Base-by-base conservation (phyloP, 768 basidiomycete genomes). In the Termitomyces titanicus region DNA sequence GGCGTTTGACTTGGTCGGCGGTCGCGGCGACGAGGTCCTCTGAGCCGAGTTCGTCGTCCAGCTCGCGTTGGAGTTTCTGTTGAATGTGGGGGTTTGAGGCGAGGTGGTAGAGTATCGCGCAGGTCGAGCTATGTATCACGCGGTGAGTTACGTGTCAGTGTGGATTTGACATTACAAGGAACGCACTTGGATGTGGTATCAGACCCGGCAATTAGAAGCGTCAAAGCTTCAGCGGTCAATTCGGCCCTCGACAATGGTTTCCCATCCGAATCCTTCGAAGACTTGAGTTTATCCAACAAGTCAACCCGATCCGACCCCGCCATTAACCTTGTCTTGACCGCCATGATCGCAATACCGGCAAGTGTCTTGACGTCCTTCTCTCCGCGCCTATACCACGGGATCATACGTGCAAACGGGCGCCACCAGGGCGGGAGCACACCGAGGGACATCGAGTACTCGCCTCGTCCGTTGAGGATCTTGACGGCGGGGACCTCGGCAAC, bases 181-280 rank as follows among this genome's bases (percentile, higher is more conserved):
- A 65, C 85, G 57, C 61, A 92, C 90, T 96, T 97, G 44, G 93
- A 94, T 0, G 94, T 96, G 1, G 94, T 97, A 64, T 97, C 94
- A 3, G 88, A 89, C 1, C 93, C 93, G 6, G 92, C 92, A 59
- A 94, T 93, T 17, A 94, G 78, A 46, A 93, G 82, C 0, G 92
- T 93, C 18, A 91, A 70, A 43, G 89, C 88, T 72, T 97, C 94
- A 0, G 93, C 93, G 1, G 92, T 96, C 53, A 97, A 71, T 66
- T 96, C 94, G 61, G 83, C 84, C 25, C 79, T 77, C 0, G 88
- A 84, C 88, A 97, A 87, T 1, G 79, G 83, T 3, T 92, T 83
- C 15, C 94, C 94, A n/a, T 78, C 70, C 45, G 85, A 82, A 64
- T 96, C 94, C 59, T 83, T 81, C 6, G 85, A 91, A 38, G 79